Evolutionary conservation across 2,329 filamentous ascomycete genomes (phyloP).

Genomic region (Nothophoma quercina): DNA sequence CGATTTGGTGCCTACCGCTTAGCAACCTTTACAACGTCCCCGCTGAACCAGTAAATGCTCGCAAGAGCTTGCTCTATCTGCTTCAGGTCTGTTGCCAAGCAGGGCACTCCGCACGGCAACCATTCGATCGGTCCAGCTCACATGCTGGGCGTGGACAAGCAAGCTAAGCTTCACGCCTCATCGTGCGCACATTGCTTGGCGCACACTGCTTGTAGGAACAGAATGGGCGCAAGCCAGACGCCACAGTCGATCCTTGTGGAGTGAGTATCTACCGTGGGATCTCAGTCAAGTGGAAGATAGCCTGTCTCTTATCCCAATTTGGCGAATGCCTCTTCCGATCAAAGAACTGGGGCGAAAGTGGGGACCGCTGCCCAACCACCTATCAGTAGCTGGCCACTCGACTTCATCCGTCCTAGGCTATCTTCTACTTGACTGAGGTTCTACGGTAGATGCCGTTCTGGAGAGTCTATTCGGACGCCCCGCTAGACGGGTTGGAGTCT

Average conservation of each 20-base stretch:
- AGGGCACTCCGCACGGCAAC: not conserved
- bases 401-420: too few species aligned
- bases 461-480: not conserved
- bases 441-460: not conserved
- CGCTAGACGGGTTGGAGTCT: not conserved
- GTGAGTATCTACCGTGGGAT: too few species aligned
- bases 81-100: not conserved
- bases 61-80: not conserved
- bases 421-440: too few species aligned
- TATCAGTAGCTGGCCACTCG: too few species aligned
- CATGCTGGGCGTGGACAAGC: not conserved
- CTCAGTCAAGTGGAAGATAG: too few species aligned
- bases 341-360: too few species aligned
- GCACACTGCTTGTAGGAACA: conserved; percentile 3
- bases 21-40: not conserved
- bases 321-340: too few species aligned
- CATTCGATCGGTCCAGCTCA: not conserved
- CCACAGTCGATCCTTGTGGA: not conserved
- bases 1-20: not conserved
- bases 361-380: too few species aligned
- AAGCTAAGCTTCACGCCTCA: conserved; percentile 4
- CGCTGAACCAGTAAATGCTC: not conserved
- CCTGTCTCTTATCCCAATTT: too few species aligned
- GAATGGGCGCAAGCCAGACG: not conserved
- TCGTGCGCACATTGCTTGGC: not conserved